Conservation (phyloP, 1,139 yeast species). For the Kluyveromyces sp. region DNA sequence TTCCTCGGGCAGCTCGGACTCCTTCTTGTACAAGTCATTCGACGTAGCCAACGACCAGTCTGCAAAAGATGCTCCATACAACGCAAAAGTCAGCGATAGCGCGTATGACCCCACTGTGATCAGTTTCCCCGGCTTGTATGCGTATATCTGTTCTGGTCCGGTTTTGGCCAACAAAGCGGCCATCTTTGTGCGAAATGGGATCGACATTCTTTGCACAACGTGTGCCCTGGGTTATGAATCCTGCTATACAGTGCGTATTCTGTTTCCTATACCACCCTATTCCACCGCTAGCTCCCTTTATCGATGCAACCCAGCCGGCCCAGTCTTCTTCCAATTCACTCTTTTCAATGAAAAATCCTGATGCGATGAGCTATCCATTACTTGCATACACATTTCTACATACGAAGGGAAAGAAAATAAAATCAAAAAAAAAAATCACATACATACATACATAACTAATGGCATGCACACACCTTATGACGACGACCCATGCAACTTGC, state of each 20-base stretch:
- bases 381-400: no score
- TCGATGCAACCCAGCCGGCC: background rate
- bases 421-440: background rate
- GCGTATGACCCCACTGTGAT: constrained; percentile 21
- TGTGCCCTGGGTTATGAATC: no score
- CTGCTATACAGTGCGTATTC: no score
- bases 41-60: constrained; percentile 25
- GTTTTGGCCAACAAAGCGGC: constrained; percentile 14
- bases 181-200: constrained; percentile 15
- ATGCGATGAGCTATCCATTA: background rate
- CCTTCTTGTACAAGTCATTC: constrained; percentile 11
- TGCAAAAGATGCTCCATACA: constrained; percentile 25
- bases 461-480: background rate
- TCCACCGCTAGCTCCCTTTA: no score
- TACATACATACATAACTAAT: no score
- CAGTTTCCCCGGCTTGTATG: constrained; percentile 16
- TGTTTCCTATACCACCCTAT: no score
- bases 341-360: background rate
- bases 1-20: constrained; percentile 11
- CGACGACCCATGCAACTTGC: background rate
- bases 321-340: background rate
- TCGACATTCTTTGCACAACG: constrained; percentile 6
- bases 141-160: constrained; percentile 20
- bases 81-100: constrained; percentile 21
- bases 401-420: background rate